These are phyloP conservation scores for Trichoderma afroharzianum DNA, from an alignment of 2,329 filamentous ascomycete species.

Conservation along the genomic window DNA sequence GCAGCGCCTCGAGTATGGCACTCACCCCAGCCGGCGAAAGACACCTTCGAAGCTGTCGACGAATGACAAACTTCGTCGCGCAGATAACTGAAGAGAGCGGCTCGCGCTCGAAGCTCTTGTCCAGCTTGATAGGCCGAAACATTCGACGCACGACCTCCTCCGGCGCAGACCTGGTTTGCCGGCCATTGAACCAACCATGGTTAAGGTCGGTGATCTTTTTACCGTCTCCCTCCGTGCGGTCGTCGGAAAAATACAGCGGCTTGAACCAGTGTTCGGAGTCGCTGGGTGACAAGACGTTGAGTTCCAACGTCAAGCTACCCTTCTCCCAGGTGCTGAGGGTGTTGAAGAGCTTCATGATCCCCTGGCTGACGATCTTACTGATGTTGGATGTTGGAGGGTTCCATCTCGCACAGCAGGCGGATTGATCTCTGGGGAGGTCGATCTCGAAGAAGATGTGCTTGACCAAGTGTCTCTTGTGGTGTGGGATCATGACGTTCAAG, in stretches of 20 bases:
- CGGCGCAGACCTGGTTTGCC: conserved; percentile 25
- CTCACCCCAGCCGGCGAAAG: conserved; percentile 20
- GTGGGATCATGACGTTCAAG: conserved; percentile 21
- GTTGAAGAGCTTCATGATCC: conserved; percentile 28
- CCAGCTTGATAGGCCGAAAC: conserved; percentile 22
- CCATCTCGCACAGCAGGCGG: conserved; percentile 19
- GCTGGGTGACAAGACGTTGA: conserved; percentile 33
- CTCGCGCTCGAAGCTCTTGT: neutral
- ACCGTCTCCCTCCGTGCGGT: conserved; percentile 21
- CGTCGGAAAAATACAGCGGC: conserved; percentile 25
- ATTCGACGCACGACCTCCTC: conserved; percentile 24
- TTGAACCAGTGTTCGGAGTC: conserved; percentile 35
- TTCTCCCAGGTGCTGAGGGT: conserved; percentile 31
- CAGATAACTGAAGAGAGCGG: conserved; percentile 25
- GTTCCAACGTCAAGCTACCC: conserved; percentile 30
- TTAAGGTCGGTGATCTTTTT: conserved; percentile 23
- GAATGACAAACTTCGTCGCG: conserved; percentile 31
- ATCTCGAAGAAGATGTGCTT: conserved; percentile 30
- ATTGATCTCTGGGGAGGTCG: conserved; percentile 28
- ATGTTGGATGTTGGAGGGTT: neutral
- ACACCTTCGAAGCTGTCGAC: conserved; percentile 32
- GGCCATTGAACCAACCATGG: conserved; percentile 32
- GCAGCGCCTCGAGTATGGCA: conserved; percentile 24
- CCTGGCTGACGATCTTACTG: conserved; percentile 21
- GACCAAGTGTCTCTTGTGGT: conserved; percentile 23